Percentiles rank a stretch among this genome's conserved stretches.
These are phyloP conservation scores for Adansonia rubrostipa DNA, from an alignment of 441 rosid genomes.

Conservation along the genomic window DNA sequence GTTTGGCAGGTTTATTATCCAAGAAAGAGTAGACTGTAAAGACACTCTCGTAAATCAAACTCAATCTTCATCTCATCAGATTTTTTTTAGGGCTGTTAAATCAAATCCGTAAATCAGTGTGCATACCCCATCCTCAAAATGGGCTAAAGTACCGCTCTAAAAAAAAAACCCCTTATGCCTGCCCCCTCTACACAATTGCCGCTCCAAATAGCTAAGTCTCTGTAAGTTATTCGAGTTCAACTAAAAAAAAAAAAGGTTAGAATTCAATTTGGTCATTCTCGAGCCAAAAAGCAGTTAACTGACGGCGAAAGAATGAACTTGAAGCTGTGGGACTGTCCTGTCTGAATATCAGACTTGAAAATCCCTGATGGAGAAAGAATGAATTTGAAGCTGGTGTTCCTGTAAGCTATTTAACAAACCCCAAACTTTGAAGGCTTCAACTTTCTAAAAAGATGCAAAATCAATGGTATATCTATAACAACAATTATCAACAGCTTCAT, in stretches of 20 bases:
- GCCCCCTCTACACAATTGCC: constrained; percentile 37
- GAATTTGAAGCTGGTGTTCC: constrained; percentile 28
- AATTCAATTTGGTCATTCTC: too few species aligned
- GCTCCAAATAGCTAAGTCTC: constrained; percentile 31
- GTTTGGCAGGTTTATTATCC: too few species aligned
- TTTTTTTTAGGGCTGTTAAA: neutral
- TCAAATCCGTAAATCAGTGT: neutral
- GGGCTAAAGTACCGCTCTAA: neutral
- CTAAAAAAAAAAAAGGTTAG: too few species aligned
- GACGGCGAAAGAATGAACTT: too few species aligned
- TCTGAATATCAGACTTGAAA: constrained; percentile 6
- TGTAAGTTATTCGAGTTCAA: too few species aligned
- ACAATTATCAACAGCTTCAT: constrained; percentile 32
- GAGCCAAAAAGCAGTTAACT: too few species aligned
- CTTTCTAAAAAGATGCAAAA: constrained; percentile 27
- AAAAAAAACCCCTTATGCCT: too few species aligned
- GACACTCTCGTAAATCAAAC: too few species aligned
- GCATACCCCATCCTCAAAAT: neutral
- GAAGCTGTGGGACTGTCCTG: too few species aligned
- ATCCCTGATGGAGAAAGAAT: constrained; percentile 24
- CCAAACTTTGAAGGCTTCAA: constrained; percentile 21
- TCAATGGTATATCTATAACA: constrained; percentile 38
- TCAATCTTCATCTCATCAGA: too few species aligned
- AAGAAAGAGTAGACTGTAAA: too few species aligned
- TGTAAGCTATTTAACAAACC: constrained; percentile 29